Evolutionary conservation across 2,329 filamentous ascomycete genomes (phyloP).

Genomic region (Tricladium varicosporioides): DNA sequence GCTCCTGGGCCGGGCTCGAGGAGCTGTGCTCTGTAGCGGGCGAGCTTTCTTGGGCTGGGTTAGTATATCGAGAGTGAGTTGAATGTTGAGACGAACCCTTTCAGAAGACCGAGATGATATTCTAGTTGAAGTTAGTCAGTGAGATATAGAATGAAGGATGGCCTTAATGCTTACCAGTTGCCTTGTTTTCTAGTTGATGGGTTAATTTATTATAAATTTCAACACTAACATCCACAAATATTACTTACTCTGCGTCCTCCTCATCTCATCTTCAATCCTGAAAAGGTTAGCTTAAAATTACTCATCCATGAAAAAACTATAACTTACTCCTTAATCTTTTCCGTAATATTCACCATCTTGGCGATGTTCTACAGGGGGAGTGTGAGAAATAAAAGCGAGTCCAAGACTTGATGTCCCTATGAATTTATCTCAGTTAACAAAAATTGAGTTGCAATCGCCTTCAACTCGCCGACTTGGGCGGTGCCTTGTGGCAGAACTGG

Average conservation of each 20-base stretch:
- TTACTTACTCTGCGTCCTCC: slow-evolving; percentile 87
- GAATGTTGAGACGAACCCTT: slow-evolving; percentile 69
- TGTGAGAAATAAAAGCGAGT: no score
- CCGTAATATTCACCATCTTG: slow-evolving; percentile 98
- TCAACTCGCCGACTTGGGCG: neutral
- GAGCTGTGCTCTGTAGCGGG: slow-evolving; percentile 88
- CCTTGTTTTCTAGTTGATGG: slow-evolving; percentile 81
- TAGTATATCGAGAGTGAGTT: neutral
- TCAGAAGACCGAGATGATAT: slow-evolving; percentile 95
- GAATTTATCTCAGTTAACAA: neutral
- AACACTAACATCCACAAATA: neutral
- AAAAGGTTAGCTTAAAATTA: slow-evolving; percentile 14
- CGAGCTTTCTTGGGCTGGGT: slow-evolving; percentile 72
- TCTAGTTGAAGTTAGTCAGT: slow-evolving; percentile 54
- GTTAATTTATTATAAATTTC: slow-evolving; percentile 6
- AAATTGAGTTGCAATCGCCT: neutral
- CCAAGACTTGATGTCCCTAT: neutral
- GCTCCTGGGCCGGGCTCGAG: slow-evolving; percentile 83
- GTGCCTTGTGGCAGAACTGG: slow-evolving; percentile 13
- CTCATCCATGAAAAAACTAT: slow-evolving; percentile 1
- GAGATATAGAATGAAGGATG: slow-evolving; percentile 24
- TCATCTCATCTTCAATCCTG: slow-evolving; percentile 99
- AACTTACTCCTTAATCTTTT: slow-evolving; percentile 97
- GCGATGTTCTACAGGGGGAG: slow-evolving; percentile 4
- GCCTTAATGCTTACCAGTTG: slow-evolving; percentile 69